Conservation (phyloP, 2,329 filamentous ascomycete species). For the Curvularia verruculosa region DNA sequence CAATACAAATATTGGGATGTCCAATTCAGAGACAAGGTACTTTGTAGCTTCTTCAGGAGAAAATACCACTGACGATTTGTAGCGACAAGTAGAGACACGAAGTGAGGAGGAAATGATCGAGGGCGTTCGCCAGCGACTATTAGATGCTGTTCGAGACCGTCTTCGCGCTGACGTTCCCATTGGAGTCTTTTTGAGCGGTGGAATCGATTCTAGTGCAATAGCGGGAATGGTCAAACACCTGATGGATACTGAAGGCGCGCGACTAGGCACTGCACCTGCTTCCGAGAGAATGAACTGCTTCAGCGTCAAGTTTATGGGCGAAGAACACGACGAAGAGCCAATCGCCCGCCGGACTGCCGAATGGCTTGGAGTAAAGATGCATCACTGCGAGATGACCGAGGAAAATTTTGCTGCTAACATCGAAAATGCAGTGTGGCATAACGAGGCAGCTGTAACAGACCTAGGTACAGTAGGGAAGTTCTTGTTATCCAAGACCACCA, state of each 20-base stretch:
- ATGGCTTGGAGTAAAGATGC: constrained; percentile 55
- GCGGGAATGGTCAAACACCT: constrained; percentile 62
- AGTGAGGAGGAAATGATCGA: constrained; percentile 59
- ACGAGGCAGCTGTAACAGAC: constrained; percentile 56
- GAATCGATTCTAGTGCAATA: constrained; percentile 63
- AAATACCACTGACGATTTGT: not conserved
- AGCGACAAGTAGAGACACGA: constrained; percentile 49
- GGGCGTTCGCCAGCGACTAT: constrained; percentile 56
- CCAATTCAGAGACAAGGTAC: constrained; percentile 60
- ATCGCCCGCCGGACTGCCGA: constrained; percentile 58
- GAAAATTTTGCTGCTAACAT: constrained; percentile 52
- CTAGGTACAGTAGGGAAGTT: constrained; percentile 61
- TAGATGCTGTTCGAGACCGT: constrained; percentile 61
- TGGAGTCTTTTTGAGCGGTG: constrained; percentile 63
- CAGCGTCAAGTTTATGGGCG: constrained; percentile 59
- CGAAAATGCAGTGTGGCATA: constrained; percentile 55
- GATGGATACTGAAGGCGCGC: constrained; percentile 50
- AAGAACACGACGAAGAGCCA: constrained; percentile 48
- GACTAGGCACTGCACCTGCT: constrained; percentile 53
- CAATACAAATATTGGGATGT: constrained; percentile 61
- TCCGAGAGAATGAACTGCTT: constrained; percentile 53
- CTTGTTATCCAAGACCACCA: constrained; percentile 56
- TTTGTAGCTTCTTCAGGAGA: not conserved
- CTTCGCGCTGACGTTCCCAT: constrained; percentile 64
- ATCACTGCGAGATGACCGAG: constrained; percentile 50